Evolutionary conservation across 495 filamentous ascomycete species (phyloP).

Genomic region (Hypoxylon lenormandii): DNA sequence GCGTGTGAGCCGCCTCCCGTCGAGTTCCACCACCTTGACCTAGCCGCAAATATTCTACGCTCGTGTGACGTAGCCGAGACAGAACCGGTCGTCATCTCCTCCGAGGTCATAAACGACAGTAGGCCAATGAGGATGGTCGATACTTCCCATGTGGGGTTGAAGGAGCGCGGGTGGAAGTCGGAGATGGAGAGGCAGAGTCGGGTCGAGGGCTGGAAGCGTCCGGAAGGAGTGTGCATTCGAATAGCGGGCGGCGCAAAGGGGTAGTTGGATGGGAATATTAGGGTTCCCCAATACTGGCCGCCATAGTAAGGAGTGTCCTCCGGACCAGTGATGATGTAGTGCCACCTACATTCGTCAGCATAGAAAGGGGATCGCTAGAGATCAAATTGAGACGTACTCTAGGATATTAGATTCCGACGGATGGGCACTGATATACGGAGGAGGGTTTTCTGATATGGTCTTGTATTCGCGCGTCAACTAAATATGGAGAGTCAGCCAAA

Average conservation of each 20-base stretch:
- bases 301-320: conserved; percentile 91
- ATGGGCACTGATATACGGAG: conserved; percentile 92
- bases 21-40: conserved; percentile 94
- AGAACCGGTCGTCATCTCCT: conserved; percentile 97
- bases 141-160: conserved; percentile 99
- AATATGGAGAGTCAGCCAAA: conserved; percentile 22
- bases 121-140: conserved; percentile 95
- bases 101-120: conserved; percentile 95
- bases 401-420: conserved; percentile 95
- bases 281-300: conserved; percentile 97
- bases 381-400: conserved; percentile 68
- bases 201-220: conserved; percentile 91
- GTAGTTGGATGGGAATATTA: conserved; percentile 95
- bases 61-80: conserved; percentile 83
- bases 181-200: conserved; percentile 93
- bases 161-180: conserved; percentile 96
- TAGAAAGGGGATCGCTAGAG: not conserved
- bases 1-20: conserved; percentile 89
- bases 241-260: conserved; percentile 97
- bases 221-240: conserved; percentile 97
- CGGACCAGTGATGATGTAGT: conserved; percentile 97
- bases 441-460: conserved; percentile 88
- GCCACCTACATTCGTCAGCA: conserved; percentile 74
- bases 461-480: conserved; percentile 95
- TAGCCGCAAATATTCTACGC: conserved; percentile 78